A percentile compares a stretch with the other conserved stretches of the same genome.
These are phyloP conservation scores for Schwanniomyces sp. DNA, from an alignment of 805 yeast genomes.

Conservation along the genomic window DNA sequence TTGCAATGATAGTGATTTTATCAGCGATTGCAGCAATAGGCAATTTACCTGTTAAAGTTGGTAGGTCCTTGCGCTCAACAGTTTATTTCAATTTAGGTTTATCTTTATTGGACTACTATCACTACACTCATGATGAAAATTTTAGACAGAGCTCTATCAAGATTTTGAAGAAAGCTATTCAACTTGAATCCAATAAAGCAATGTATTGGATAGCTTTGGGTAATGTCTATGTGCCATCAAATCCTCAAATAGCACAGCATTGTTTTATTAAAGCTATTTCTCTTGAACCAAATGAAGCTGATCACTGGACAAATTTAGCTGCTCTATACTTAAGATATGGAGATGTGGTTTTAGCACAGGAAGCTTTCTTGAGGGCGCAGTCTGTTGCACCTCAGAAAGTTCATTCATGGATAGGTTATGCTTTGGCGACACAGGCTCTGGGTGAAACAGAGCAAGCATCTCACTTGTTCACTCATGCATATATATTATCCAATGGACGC, in stretches of 20 bases:
- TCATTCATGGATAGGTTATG: conserved; percentile 85
- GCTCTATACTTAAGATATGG: conserved; percentile 66
- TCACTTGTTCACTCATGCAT: conserved; percentile 73
- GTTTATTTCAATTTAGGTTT: conserved; percentile 70
- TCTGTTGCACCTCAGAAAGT: conserved; percentile 77
- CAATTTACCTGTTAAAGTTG: conserved; percentile 31
- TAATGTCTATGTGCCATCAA: conserved; percentile 60
- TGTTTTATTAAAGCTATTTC: conserved; percentile 83
- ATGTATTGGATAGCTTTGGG: conserved; percentile 86
- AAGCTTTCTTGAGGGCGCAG: conserved; percentile 72
- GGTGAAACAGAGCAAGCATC: conserved; percentile 55
- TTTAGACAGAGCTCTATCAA: conserved; percentile 55
- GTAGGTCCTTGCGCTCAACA: conserved; percentile 55
- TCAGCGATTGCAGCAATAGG: conserved; percentile 47
- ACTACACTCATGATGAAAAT: conserved; percentile 6
- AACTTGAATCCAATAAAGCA: conserved; percentile 65
- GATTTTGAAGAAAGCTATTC: conserved; percentile 65
- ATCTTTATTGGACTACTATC: conserved; percentile 50
- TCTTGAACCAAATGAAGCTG: conserved; percentile 64
- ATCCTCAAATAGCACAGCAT: conserved; percentile 83
- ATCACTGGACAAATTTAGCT: conserved; percentile 81
- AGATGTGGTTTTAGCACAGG: conserved; percentile 71
- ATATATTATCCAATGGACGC: conserved; percentile 70
- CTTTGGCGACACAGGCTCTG: conserved; percentile 52
- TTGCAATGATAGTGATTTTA: conserved; percentile 42